Conservation (phyloP, 306 rosid genomes). For the Castanea sativa region DNA sequence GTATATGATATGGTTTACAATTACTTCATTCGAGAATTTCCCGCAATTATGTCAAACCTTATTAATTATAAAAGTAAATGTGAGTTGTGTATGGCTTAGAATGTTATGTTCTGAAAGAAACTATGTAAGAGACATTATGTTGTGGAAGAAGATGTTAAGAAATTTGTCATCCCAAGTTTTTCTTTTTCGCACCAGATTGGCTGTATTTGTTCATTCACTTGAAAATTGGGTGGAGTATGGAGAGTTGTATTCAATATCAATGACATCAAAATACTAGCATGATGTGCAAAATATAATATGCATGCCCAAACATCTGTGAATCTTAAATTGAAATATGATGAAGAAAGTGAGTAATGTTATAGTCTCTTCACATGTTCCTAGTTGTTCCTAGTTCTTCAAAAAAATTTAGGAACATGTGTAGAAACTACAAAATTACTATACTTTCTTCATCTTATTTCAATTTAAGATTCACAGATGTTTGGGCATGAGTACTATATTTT, state of each 20-base stretch:
- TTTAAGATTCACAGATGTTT: not conserved
- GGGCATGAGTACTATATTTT: not conserved
- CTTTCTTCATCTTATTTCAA: too few relatives aligned
- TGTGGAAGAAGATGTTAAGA: not conserved
- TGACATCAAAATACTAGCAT: not conserved
- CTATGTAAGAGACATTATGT: not conserved
- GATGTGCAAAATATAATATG: not conserved
- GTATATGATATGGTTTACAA: not conserved
- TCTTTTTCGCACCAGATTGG: not conserved
- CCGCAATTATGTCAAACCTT: not conserved
- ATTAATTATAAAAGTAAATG: not conserved
- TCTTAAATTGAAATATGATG: too few relatives aligned
- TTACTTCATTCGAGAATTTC: not conserved
- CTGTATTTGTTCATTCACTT: too few relatives aligned
- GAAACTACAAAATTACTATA: too few relatives aligned
- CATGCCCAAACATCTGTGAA: too few relatives aligned
- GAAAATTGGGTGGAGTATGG: too few relatives aligned
- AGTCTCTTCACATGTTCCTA: too few relatives aligned
- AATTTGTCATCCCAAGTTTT: not conserved
- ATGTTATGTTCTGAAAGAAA: not conserved
- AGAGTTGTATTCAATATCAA: too few relatives aligned
- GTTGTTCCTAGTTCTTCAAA: too few relatives aligned
- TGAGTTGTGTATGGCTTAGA: not conserved
- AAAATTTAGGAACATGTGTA: too few relatives aligned
- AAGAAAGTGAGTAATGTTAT: too few relatives aligned